These are phyloP conservation scores for Zea mays DNA, from an alignment of 176 grass and related monocot genomes.

Conservation along the genomic window Zm-B73-REFERENCE-NAM-5.0 NC_050097.1:5206001-5206500, in stretches of 20 bases:
- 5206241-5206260: neutral
- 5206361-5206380: neutral
- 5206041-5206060: no score
- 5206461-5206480: neutral
- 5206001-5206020: no score
- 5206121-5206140: no score
- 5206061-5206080: no score
- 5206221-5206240: neutral
- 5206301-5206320: neutral
- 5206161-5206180: no score
- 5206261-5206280: constrained; percentile 1
- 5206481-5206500: constrained; percentile 9
- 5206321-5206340: neutral
- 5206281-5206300: neutral
- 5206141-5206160: no score
- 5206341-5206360: neutral
- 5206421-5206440: neutral
- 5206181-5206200: no score
- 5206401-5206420: neutral
- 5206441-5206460: neutral
- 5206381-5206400: neutral
- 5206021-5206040: no score
- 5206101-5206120: no score
- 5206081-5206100: no score
- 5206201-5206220: neutral